These are phyloP conservation scores for Arbutus unedo DNA, from an alignment of 148 eudicot genomes.

Conservation along the genomic window DNA sequence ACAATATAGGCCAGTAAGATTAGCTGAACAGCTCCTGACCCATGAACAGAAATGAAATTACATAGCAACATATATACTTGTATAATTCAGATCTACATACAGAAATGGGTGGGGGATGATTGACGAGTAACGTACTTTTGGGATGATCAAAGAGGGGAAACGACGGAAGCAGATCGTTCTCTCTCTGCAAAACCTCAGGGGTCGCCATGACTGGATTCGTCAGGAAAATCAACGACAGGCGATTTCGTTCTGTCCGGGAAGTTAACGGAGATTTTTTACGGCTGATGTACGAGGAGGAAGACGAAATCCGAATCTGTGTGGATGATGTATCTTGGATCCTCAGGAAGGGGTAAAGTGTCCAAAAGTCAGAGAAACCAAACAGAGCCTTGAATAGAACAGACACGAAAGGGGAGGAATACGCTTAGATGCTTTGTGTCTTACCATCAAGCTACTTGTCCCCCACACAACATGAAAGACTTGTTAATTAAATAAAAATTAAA, in stretches of 20 bases:
- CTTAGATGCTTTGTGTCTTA: neutral
- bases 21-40: neutral
- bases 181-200: conserved; percentile 41
- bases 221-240: neutral
- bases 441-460: neutral
- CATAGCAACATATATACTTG: neutral
- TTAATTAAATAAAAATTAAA: too few relatives aligned
- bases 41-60: neutral
- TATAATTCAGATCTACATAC: neutral
- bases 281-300: neutral
- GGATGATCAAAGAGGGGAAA: conserved; percentile 53
- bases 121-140: conserved; percentile 32
- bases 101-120: too few relatives aligned
- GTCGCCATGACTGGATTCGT: conserved; percentile 47
- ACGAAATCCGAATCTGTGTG: neutral
- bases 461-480: neutral
- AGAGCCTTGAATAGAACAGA: neutral
- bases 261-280: neutral
- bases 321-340: too few relatives aligned
- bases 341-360: too few relatives aligned
- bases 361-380: neutral
- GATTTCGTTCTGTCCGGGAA: neutral
- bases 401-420: conserved; percentile 4
- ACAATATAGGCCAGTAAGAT: conserved; percentile 2
- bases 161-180: conserved; percentile 49